Conservation (phyloP, 1,139 yeast genomes). For the Magnusiomyces paraingens region DNA sequence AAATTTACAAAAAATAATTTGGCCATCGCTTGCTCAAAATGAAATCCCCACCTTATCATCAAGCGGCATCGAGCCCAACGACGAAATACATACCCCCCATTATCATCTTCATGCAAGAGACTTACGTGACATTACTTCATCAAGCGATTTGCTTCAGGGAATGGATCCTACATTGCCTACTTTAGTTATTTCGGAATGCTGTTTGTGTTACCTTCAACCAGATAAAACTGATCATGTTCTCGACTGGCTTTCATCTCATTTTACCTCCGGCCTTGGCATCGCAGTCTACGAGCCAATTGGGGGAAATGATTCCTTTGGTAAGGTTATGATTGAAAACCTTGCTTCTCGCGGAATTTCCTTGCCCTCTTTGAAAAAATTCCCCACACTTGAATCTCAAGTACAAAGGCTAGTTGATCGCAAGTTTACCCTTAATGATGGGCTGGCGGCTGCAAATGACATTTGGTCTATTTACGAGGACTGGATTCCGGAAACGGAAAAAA, state of each 20-base stretch:
- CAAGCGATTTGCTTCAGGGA: conserved; percentile 20
- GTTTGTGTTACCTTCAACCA: conserved; percentile 71
- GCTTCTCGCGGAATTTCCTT: conserved; percentile 64
- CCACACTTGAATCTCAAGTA: conserved; percentile 44
- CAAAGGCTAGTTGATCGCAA: conserved; percentile 29
- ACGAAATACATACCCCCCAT: conserved; percentile 38
- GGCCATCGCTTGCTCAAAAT: background rate
- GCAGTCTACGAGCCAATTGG: conserved; percentile 82
- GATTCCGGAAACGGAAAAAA: conserved; percentile 43
- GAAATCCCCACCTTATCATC: background rate
- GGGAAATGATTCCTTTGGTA: conserved; percentile 66
- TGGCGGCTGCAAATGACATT: conserved; percentile 46
- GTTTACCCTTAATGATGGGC: conserved; percentile 13
- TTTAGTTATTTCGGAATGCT: conserved; percentile 78
- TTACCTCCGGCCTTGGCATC: conserved; percentile 31
- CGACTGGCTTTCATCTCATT: conserved; percentile 25
- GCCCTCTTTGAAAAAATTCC: conserved; percentile 50
- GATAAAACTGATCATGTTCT: conserved; percentile 50
- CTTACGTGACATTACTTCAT: conserved; percentile 36
- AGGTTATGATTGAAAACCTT: conserved; percentile 72
- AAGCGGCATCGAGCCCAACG: conserved; percentile 11
- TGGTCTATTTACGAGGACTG: conserved; percentile 55
- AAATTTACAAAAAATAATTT: conserved; percentile 25
- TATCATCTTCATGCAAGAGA: conserved; percentile 56
- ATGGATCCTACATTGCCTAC: conserved; percentile 51